A percentile compares a stretch with the other conserved stretches of the same genome.
Conservation (phyloP, 345 rosid species). For the Populus davidiana region DNA sequence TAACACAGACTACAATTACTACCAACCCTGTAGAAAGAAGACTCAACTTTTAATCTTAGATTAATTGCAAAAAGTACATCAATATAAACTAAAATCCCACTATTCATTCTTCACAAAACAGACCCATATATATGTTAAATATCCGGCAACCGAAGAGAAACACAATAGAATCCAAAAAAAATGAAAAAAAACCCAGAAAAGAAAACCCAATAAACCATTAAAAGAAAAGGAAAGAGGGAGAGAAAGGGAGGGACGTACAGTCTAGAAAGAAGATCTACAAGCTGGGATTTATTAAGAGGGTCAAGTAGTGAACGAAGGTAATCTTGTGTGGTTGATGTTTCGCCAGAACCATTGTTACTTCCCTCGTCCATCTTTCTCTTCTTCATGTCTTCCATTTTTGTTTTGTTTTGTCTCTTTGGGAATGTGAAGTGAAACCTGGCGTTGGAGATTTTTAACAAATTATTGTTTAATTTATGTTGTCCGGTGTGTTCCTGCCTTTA, state of each 20-base stretch:
- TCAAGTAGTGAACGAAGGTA: slow-evolving; percentile 54
- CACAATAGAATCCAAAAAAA: not conserved
- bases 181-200: not conserved
- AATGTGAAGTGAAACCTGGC: too few relatives aligned
- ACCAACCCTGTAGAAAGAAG: not conserved
- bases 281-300: slow-evolving; percentile 64
- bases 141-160: not conserved
- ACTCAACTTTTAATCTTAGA: not conserved
- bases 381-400: slow-evolving; percentile 45
- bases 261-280: slow-evolving; percentile 60
- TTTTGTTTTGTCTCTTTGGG: too few relatives aligned
- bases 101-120: not conserved
- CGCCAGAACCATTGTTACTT: slow-evolving; percentile 18
- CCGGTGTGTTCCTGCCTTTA: not conserved
- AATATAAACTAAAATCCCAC: not conserved
- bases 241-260: slow-evolving; percentile 33
- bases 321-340: slow-evolving; percentile 28
- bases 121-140: not conserved
- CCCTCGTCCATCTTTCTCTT: slow-evolving; percentile 60
- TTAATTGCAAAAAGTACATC: not conserved
- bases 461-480: too few relatives aligned
- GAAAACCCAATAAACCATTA: not conserved
- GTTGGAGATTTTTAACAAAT: too few relatives aligned
- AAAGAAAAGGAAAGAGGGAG: not conserved
- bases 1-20: not conserved